Conservation (phyloP, 2,329 filamentous ascomycete genomes). For the Chrysoporthe austroafricana region DNA sequence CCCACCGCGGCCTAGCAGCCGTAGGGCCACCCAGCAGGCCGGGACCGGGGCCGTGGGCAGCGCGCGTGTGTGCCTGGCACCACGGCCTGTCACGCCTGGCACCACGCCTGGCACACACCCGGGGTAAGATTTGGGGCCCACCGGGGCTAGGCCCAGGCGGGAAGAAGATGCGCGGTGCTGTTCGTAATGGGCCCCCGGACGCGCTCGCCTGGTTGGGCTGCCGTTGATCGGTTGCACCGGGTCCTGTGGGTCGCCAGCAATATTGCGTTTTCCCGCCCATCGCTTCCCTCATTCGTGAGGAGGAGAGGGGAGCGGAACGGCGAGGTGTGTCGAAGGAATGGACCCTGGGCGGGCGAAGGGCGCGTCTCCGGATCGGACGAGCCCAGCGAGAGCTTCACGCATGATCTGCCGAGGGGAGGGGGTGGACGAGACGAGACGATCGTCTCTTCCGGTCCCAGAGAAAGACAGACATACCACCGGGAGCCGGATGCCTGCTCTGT, state of each 20-base stretch:
- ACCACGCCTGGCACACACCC: neutral
- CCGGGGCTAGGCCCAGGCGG: constrained; percentile 6
- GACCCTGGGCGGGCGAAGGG: neutral
- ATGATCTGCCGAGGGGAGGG: too few relatives aligned
- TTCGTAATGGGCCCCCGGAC: neutral
- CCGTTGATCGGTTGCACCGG: neutral
- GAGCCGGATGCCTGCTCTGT: too few relatives aligned
- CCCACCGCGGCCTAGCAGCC: neutral
- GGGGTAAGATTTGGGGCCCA: constrained; percentile 3
- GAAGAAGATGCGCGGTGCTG: neutral
- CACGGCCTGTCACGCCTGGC: neutral
- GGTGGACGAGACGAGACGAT: too few relatives aligned
- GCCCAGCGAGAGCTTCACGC: too few relatives aligned
- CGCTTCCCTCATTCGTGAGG: neutral
- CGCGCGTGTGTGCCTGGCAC: too few relatives aligned
- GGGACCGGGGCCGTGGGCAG: neutral
- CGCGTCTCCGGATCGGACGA: neutral
- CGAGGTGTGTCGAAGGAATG: neutral
- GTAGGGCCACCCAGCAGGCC: neutral
- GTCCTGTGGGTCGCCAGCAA: neutral
- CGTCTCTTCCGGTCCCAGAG: too few relatives aligned
- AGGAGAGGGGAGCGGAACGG: neutral
- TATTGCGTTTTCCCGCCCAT: neutral
- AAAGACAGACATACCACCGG: too few relatives aligned
- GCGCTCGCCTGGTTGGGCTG: neutral